These are phyloP conservation scores for Berberis thunbergii DNA, from an alignment of 164 flowering plant species.

Conservation along the genomic window DNA sequence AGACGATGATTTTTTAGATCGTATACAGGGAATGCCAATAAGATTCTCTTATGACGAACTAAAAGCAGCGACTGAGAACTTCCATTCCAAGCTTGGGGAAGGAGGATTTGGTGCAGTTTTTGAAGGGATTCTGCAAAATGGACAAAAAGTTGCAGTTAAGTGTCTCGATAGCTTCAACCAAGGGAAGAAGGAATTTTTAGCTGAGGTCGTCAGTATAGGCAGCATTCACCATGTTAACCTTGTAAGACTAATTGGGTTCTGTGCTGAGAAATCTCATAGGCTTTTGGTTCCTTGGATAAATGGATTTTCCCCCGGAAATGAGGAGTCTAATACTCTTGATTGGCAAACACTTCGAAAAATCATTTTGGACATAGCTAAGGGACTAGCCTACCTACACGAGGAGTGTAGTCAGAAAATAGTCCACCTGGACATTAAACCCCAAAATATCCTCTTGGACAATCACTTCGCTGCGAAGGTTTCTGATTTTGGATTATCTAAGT, in stretches of 20 bases:
- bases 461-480: constrained; percentile 10
- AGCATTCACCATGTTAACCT: constrained; percentile 18
- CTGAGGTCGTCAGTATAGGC: constrained; percentile 17
- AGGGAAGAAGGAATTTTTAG: constrained; percentile 8
- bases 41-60: constrained; percentile 9
- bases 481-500: constrained; percentile 19
- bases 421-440: constrained; percentile 14
- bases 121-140: constrained; percentile 12
- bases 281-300: constrained; percentile 19
- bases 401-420: constrained; percentile 11
- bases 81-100: constrained; percentile 12
- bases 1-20: constrained; percentile 6
- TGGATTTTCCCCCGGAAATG: constrained; percentile 11
- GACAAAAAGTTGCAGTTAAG: constrained; percentile 15
- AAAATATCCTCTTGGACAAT: constrained; percentile 10
- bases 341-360: constrained; percentile 11
- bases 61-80: constrained; percentile 1
- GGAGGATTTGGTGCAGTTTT: constrained; percentile 24
- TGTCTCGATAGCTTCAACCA: constrained; percentile 9
- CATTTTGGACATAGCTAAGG: constrained; percentile 12
- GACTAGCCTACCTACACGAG: constrained; percentile 18
- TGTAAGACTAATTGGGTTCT: constrained; percentile 13
- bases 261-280: constrained; percentile 9
- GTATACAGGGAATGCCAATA: constrained; percentile 8
- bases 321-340: constrained; percentile 3